Percentiles rank a stretch among this genome's conserved stretches.
Evolutionary conservation across 2,329 filamentous ascomycete species (phyloP).

Genomic region (Hypoxylon sp.): DNA sequence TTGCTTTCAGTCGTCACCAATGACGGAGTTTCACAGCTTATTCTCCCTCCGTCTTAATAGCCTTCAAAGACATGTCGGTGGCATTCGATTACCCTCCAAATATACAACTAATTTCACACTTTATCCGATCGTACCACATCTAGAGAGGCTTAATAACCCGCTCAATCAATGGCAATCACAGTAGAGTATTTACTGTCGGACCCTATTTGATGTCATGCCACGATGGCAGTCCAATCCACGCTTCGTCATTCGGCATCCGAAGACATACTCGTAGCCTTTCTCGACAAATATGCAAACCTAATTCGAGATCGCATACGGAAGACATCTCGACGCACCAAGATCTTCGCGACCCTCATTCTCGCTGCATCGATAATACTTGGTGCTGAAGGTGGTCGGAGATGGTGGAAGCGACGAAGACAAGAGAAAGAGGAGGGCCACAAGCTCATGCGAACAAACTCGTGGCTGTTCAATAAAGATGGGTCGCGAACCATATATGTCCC

Average conservation of each 20-base stretch:
- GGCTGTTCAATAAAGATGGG: constrained; percentile 92
- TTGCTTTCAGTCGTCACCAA: constrained; percentile 45
- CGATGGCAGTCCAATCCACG: constrained; percentile 91
- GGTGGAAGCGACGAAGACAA: constrained; percentile 79
- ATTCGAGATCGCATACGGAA: constrained; percentile 69
- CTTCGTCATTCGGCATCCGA: constrained; percentile 76
- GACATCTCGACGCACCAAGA: constrained; percentile 78
- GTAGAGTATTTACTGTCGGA: constrained; percentile 34
- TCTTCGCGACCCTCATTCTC: constrained; percentile 83
- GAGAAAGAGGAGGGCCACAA: constrained; percentile 88
- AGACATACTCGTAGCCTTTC: constrained; percentile 75
- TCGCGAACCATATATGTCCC: constrained; percentile 95
- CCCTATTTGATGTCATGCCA: constrained; percentile 45
- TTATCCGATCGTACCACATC: constrained; percentile 1
- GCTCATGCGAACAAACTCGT: constrained; percentile 91
- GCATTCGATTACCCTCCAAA: constrained; percentile 18
- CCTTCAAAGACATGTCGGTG: constrained; percentile 22
- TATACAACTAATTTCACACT: constrained; percentile 16
- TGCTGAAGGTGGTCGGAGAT: constrained; percentile 82
- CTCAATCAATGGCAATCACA: constrained; percentile 47
- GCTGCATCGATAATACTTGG: constrained; percentile 83
- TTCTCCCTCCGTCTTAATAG: constrained; percentile 19
- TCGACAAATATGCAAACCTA: constrained; percentile 71
- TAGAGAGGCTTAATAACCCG: constrained; percentile 5
- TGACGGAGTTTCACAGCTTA: constrained; percentile 40